Base-by-base conservation (phyloP, 2,329 filamentous ascomycete species). In the Xylaria sp. region DNA sequence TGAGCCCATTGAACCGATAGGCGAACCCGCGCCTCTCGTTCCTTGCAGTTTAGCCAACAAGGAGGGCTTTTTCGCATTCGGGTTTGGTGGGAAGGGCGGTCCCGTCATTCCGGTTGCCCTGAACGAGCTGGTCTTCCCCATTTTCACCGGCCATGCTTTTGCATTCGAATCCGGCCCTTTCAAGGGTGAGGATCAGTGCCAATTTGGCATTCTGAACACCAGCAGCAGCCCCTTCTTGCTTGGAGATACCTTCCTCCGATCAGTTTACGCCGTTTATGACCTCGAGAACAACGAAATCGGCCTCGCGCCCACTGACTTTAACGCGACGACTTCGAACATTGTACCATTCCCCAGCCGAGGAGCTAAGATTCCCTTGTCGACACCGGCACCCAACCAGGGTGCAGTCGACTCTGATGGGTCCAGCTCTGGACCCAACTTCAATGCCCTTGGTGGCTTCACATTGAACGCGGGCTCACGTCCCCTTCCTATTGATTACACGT, bases 261-360 rank as follows among this genome's bases (percentile, higher is more conserved):
- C 82, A 0, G 83, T 82, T 1, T 86, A 85, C 62, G 79, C 85
- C 4, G 82, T 85, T 6, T 85, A 84, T 63, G 83, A 86, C 63
- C 72, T 85, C 18, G 76, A 79, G 54, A 85, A 85, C 70, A 81
- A 84, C 68, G 74, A 84, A 66, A 75, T 85, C 58, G 82, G 69
- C 16, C 71, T 86, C 18, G 83, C 82, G 3, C 73, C 76, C 13
- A 83, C 83, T 9, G 75, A 82, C 60, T 84, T 84, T 70, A 83
- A 83, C 68, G 74, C 80, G 1, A 81, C 80, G 1, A 65, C 71
- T 6, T 77, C 76, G 47, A 79, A 82, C 58, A 72, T 84, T 35
- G 75, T 82, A 1, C 68, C 80, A 1, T 84, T 84, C 64, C 63
- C 76, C 16, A 82, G 77, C 69, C 71, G 75, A 8, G 76, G 79